These are phyloP conservation scores for Acacia concinna DNA, from an alignment of 331 rosid genomes.

Conservation along the genomic window DNA sequence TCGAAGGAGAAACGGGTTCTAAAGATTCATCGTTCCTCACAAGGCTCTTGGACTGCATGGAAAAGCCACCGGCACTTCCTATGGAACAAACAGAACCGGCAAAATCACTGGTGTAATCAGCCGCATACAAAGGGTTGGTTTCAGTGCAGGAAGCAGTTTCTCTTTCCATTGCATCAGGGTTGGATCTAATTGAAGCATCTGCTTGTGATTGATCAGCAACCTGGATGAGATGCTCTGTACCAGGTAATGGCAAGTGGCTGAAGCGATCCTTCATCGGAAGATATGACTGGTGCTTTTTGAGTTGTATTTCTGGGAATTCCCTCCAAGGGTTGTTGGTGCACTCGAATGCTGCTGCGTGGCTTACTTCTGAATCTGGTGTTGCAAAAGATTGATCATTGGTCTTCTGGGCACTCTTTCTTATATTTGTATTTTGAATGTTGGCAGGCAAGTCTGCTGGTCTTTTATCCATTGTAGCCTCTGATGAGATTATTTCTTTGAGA, in stretches of 20 bases:
- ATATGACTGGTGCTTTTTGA: constrained; percentile 45
- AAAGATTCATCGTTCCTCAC: constrained; percentile 37
- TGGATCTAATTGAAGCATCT: constrained; percentile 40
- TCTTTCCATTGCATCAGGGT: constrained; percentile 25
- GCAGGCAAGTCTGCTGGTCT: constrained; percentile 30
- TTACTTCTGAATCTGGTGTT: constrained; percentile 48
- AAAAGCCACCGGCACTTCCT: constrained; percentile 29
- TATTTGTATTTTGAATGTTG: constrained; percentile 41
- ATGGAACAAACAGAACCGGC: constrained; percentile 31
- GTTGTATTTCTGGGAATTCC: constrained; percentile 38
- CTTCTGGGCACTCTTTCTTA: constrained; percentile 33
- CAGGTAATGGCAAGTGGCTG: constrained; percentile 48
- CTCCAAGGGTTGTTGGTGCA: constrained; percentile 46
- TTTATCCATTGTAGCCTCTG: constrained; percentile 44
- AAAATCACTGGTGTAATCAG: constrained; percentile 33
- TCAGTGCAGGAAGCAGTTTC: constrained; percentile 38
- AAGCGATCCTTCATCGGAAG: constrained; percentile 46
- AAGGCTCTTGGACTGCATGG: constrained; percentile 36
- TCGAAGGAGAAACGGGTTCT: constrained; percentile 41
- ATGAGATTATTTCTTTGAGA: constrained; percentile 40
- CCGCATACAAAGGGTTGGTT: constrained; percentile 32
- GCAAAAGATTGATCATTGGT: constrained; percentile 40
- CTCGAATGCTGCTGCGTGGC: constrained; percentile 41
- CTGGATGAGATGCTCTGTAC: constrained; percentile 38
- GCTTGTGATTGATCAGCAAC: constrained; percentile 45